These are phyloP conservation scores for Rostrohypoxylon terebratum DNA, from an alignment of 495 filamentous ascomycete species.

Conservation along the genomic window DNA sequence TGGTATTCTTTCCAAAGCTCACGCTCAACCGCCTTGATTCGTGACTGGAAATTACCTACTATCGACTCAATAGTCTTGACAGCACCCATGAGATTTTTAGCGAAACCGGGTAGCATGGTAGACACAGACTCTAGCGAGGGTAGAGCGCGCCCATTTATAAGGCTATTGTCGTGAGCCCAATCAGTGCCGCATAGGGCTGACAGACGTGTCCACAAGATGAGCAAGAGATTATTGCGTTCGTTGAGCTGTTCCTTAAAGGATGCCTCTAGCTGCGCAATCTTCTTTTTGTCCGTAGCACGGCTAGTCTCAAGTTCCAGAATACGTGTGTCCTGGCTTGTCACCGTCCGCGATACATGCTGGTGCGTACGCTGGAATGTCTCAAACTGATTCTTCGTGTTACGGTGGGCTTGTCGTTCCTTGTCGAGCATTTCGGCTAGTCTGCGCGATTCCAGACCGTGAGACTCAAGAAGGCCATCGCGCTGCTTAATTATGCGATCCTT, in stretches of 20 bases:
- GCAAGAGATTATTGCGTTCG: constrained; percentile 89
- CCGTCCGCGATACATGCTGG: constrained; percentile 82
- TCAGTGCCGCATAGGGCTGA: constrained; percentile 88
- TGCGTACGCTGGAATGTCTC: constrained; percentile 89
- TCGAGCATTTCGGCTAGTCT: constrained; percentile 90
- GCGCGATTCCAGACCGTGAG: constrained; percentile 83
- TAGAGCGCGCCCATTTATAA: constrained; percentile 84
- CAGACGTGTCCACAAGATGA: constrained; percentile 87
- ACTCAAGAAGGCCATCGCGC: constrained; percentile 92
- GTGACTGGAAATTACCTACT: constrained; percentile 80
- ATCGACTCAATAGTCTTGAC: constrained; percentile 89
- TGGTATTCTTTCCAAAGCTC: constrained; percentile 93
- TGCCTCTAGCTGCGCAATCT: constrained; percentile 76
- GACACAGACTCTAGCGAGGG: constrained; percentile 85
- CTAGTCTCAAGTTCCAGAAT: constrained; percentile 85
- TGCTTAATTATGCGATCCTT: constrained; percentile 90
- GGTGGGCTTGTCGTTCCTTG: constrained; percentile 85
- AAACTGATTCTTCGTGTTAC: constrained; percentile 84
- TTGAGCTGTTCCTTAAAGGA: constrained; percentile 85
- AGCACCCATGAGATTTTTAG: constrained; percentile 85
- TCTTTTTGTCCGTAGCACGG: constrained; percentile 78
- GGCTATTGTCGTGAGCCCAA: constrained; percentile 89
- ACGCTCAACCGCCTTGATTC: constrained; percentile 85
- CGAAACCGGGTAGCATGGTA: constrained; percentile 83
- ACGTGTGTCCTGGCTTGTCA: constrained; percentile 83